Evolutionary conservation across 768 basidiomycete species (phyloP).

Genomic region (Chalciporus sphaerocephalus): DNA sequence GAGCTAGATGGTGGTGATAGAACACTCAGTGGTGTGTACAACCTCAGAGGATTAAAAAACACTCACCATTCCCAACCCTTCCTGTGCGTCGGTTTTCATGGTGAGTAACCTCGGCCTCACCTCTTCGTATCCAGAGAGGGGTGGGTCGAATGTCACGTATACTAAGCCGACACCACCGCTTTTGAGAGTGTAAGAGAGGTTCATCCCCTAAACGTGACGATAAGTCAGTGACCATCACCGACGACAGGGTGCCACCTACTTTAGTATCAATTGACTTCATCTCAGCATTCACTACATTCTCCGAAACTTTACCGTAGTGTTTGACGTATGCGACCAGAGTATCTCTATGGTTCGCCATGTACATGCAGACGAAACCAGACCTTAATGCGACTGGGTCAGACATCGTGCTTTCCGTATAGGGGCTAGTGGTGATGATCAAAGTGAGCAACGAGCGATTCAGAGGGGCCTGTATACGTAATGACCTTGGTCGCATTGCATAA

Average conservation of each 20-base stretch:
- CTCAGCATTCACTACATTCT: conserved; percentile 52
- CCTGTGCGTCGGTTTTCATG: conserved; percentile 80
- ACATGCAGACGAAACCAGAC: conserved; percentile 73
- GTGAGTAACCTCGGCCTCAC: conserved; percentile 74
- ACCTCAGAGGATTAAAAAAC: neutral
- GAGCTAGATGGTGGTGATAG: conserved; percentile 37
- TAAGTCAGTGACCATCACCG: neutral
- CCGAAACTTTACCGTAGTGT: conserved; percentile 64
- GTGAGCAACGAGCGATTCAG: neutral
- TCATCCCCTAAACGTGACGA: conserved; percentile 53
- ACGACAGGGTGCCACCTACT: conserved; percentile 32
- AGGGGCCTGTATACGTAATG: no score
- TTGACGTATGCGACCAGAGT: conserved; percentile 82
- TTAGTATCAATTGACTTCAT: conserved; percentile 69
- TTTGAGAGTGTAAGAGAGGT: conserved; percentile 57
- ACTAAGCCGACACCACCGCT: conserved; percentile 43
- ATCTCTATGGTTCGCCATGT: conserved; percentile 82
- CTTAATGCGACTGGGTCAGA: conserved; percentile 71
- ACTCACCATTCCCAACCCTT: conserved; percentile 73
- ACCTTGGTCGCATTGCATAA: no score
- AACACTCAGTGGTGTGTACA: neutral
- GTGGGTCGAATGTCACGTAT: conserved; percentile 62
- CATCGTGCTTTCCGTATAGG: conserved; percentile 35
- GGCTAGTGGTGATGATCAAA: neutral
- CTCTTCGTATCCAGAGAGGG: conserved; percentile 69